phyloP scores from a whole-genome alignment of 1,284 basidiomycete genomes.

The Apiotrichum siamense region DNA sequence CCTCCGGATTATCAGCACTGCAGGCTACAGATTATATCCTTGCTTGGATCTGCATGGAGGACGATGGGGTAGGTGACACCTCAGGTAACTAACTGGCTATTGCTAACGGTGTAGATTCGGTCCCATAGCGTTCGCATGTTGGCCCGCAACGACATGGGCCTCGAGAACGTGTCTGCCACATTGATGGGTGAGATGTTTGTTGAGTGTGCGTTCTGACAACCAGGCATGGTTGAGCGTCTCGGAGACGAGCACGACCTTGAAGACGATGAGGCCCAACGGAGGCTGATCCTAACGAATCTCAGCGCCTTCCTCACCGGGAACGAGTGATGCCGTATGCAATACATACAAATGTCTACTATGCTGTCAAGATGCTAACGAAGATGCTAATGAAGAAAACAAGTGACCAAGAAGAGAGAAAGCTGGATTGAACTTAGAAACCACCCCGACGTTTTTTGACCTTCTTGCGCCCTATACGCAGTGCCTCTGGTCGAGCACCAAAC shows the following conservation, averaged over 20 bases:
- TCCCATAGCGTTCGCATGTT: constrained; percentile 69
- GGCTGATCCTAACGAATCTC: constrained; percentile 28
- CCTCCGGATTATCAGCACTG: constrained; percentile 78
- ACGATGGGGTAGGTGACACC: constrained; percentile 71
- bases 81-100: not conserved
- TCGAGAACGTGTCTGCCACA: constrained; percentile 30
- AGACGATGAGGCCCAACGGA: constrained; percentile 20
- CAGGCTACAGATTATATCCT: constrained; percentile 89
- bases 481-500: constrained; percentile 25
- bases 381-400: not conserved
- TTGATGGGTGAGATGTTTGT: constrained; percentile 29
- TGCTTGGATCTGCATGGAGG: constrained; percentile 96
- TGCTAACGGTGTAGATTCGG: constrained; percentile 43
- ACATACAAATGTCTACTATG: not conserved
- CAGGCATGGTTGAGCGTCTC: constrained; percentile 32
- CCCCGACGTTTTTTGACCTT: constrained; percentile 36
- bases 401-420: not conserved
- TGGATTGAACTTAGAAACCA: constrained; percentile 25
- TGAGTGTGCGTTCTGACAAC: not conserved
- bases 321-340: not conserved
- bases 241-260: constrained; percentile 25
- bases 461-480: constrained; percentile 16
- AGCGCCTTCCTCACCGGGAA: constrained; percentile 21
- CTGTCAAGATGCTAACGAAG: not conserved
- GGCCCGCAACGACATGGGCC: constrained; percentile 54